Percentiles rank a stretch among this genome's conserved stretches.
Conservation (phyloP, 306 rosid genomes). For the Vigna hirtella region DNA sequence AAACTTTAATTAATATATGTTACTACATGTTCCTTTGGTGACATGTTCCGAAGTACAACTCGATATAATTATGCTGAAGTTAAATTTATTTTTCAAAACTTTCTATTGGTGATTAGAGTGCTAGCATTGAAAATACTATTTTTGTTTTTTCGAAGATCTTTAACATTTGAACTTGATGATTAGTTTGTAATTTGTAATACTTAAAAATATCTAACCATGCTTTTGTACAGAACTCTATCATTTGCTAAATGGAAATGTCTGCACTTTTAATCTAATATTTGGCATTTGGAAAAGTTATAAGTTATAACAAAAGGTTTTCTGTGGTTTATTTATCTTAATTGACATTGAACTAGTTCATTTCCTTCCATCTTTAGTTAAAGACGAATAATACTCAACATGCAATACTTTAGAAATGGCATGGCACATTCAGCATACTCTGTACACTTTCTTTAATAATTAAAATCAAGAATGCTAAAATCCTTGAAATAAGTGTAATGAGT, state of each 20-base stretch:
- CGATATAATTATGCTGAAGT: neutral
- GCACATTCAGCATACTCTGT: neutral
- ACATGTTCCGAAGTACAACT: neutral
- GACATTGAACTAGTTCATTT: constrained; percentile 20
- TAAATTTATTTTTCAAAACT: neutral
- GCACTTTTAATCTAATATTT: constrained; percentile 4
- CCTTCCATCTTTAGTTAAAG: neutral
- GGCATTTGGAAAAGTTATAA: constrained; percentile 18
- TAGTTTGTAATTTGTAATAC: neutral
- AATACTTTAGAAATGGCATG: neutral
- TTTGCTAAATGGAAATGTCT: neutral
- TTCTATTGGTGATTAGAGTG: neutral
- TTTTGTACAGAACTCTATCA: neutral
- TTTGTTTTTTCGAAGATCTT: constrained; percentile 8
- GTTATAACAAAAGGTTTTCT: constrained; percentile 9
- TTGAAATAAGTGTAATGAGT: constrained; percentile 22
- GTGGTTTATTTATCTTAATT: neutral
- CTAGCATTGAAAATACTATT: neutral
- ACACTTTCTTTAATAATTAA: constrained; percentile 1
- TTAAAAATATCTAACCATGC: neutral
- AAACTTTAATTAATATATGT: neutral
- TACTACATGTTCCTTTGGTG: neutral
- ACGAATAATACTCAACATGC: constrained; percentile 2
- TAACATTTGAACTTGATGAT: neutral
- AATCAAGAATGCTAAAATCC: neutral